Percentiles rank a stretch among this genome's conserved stretches.
phyloP scores from a whole-genome alignment of 2,329 filamentous ascomycete species.

The Chalara sp. region DNA sequence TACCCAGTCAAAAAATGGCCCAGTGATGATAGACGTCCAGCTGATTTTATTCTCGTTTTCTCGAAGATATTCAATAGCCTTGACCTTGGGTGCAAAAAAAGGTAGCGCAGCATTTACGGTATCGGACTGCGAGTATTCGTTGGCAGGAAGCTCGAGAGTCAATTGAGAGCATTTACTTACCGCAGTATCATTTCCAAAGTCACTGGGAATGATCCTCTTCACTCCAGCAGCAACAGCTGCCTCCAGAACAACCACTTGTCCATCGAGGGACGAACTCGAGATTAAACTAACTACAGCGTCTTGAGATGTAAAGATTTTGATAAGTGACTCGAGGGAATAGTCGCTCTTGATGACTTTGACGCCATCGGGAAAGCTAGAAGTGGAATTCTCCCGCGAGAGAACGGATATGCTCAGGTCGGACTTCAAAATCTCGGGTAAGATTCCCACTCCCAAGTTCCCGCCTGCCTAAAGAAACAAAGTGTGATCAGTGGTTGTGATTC shows the following conservation, averaged over 20 bases:
- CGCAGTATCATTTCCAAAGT: slow-evolving; percentile 38
- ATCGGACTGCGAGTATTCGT: slow-evolving; percentile 25
- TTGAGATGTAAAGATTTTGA: slow-evolving; percentile 24
- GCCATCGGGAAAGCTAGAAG: slow-evolving; percentile 20
- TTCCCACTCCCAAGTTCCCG: slow-evolving; percentile 21
- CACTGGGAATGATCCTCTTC: slow-evolving; percentile 50
- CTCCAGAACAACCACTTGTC: slow-evolving; percentile 36
- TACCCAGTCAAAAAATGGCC: slow-evolving; percentile 17
- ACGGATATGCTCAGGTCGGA: slow-evolving; percentile 35
- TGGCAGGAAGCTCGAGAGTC: background rate
- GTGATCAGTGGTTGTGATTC: background rate
- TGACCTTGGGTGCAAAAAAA: slow-evolving; percentile 33
- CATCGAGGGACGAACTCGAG: background rate
- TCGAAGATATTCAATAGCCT: slow-evolving; percentile 33
- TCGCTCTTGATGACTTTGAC: slow-evolving; percentile 34
- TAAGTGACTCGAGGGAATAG: slow-evolving; percentile 27
- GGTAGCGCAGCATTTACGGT: slow-evolving; percentile 10
- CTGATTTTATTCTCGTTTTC: slow-evolving; percentile 28
- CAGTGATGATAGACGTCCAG: slow-evolving; percentile 26
- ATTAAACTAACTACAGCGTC: slow-evolving; percentile 13
- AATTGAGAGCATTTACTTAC: background rate
- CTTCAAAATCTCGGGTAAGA: slow-evolving; percentile 20
- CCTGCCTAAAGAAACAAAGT: slow-evolving; percentile 10
- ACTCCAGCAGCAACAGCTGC: slow-evolving; percentile 52
- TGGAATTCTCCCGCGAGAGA: slow-evolving; percentile 37